These are phyloP conservation scores for Leccinum subrobustum DNA, from an alignment of 1,284 basidiomycete genomes.

Conservation along the genomic window DNA sequence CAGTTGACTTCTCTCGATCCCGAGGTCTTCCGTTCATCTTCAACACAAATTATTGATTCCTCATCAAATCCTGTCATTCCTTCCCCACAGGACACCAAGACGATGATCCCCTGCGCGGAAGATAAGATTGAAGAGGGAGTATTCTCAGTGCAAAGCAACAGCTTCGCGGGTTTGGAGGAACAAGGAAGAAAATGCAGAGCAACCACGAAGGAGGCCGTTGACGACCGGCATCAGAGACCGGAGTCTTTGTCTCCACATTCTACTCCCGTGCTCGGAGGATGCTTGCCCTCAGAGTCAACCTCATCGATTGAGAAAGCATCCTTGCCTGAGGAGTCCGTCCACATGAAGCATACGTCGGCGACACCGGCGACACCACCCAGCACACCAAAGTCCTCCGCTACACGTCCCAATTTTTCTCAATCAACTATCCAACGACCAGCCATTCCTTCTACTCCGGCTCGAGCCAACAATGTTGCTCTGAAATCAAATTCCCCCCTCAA, in stretches of 20 bases:
- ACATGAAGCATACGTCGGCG: not conserved
- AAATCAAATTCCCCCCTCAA: conserved; percentile 35
- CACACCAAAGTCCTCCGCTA: conserved; percentile 6
- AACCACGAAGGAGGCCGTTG: conserved; percentile 3
- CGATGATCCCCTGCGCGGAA: not conserved
- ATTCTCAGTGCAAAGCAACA: conserved; percentile 2
- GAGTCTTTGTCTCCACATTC: conserved; percentile 40
- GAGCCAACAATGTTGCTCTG: conserved; percentile 6
- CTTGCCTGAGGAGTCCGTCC: not conserved
- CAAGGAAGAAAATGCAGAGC: conserved; percentile 6
- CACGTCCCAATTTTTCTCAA: conserved; percentile 16
- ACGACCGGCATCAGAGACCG: conserved; percentile 15
- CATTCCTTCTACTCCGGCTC: conserved; percentile 24
- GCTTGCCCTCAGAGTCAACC: conserved; percentile 12
- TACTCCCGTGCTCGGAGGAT: conserved; percentile 30
- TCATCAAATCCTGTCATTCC: not conserved
- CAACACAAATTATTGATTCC: conserved; percentile 6
- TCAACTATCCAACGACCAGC: conserved; percentile 20
- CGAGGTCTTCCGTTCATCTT: not conserved
- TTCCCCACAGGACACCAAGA: not conserved
- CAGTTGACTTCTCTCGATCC: conserved; percentile 8
- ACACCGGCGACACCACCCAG: conserved; percentile 16
- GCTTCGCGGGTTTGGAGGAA: not conserved
- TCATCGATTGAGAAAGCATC: conserved; percentile 3
- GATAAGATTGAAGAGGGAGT: not conserved